Conservation (phyloP, 1,284 basidiomycete species). For the Fomitopsis pinicola region DNA sequence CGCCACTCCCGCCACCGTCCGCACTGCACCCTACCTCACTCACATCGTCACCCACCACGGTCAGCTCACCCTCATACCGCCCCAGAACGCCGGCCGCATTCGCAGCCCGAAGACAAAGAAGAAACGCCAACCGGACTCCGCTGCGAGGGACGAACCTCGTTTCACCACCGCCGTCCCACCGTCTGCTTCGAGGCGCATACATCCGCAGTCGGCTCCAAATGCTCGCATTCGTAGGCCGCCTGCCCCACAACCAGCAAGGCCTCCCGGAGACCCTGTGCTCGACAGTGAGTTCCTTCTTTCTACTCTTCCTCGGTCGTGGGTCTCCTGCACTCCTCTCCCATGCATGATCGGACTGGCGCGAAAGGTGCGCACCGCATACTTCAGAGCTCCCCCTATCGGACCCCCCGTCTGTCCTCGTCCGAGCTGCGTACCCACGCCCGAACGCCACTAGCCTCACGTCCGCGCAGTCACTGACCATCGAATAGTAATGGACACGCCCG, state of each 20-base stretch:
- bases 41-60: constrained; percentile 52
- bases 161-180: constrained; percentile 31
- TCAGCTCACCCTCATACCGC: constrained; percentile 44
- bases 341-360: too few relatives aligned
- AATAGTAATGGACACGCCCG: constrained; percentile 20
- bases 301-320: not conserved
- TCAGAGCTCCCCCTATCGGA: too few relatives aligned
- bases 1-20: constrained; percentile 29
- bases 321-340: not conserved
- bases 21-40: constrained; percentile 54
- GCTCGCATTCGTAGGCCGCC: constrained; percentile 20
- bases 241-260: constrained; percentile 3
- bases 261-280: constrained; percentile 8
- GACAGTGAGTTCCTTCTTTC: constrained; percentile 14
- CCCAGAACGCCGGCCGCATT: constrained; percentile 49
- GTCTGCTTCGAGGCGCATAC: constrained; percentile 23
- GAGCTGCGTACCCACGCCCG: too few relatives aligned
- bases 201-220: constrained; percentile 19
- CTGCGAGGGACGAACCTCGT: constrained; percentile 27
- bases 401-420: too few relatives aligned
- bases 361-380: too few relatives aligned
- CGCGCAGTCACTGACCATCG: not conserved
- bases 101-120: constrained; percentile 40
- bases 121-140: constrained; percentile 12
- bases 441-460: not conserved